These are phyloP conservation scores for Letharia lupina DNA, from an alignment of 495 filamentous ascomycete species.

Conservation along the genomic window DNA sequence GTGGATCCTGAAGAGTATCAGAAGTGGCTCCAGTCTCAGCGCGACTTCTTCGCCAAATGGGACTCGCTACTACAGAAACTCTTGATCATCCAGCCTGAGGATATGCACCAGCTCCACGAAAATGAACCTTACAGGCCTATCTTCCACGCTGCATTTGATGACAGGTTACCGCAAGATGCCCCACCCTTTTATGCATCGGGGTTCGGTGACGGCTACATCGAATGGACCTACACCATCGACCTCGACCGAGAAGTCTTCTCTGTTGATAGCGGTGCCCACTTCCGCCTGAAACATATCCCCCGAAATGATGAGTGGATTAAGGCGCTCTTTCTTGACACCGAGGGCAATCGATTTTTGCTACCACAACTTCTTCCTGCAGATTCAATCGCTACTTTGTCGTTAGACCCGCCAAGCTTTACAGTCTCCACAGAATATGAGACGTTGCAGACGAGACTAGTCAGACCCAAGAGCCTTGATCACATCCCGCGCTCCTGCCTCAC, in stretches of 20 bases:
- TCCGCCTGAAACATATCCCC: slow-evolving; percentile 17
- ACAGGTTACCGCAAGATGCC: background rate
- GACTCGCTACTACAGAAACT: slow-evolving; percentile 2
- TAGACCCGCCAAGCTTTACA: background rate
- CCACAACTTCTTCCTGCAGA: slow-evolving; percentile 10
- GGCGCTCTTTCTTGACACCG: slow-evolving; percentile 3
- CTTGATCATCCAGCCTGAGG: slow-evolving; percentile 7
- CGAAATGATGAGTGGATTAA: slow-evolving; percentile 13
- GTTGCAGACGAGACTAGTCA: background rate
- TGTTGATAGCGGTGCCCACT: slow-evolving; percentile 20
- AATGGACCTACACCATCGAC: slow-evolving; percentile 18
- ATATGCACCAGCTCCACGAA: background rate
- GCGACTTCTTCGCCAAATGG: slow-evolving; percentile 9
- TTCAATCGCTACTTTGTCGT: slow-evolving; percentile 10
- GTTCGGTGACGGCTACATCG: background rate
- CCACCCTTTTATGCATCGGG: background rate
- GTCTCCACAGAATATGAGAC: background rate
- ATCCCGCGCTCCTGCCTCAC: background rate
- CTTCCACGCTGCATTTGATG: slow-evolving; percentile 7
- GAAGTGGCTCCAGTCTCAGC: slow-evolving; percentile 16
- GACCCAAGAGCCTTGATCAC: background rate
- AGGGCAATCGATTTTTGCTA: background rate
- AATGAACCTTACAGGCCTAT: background rate
- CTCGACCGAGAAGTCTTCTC: slow-evolving; percentile 23
- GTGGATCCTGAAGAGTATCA: slow-evolving; percentile 25